Evolutionary conservation across 2,329 filamentous ascomycete genomes (phyloP).

Genomic region (Dactylellina leptospora): DNA sequence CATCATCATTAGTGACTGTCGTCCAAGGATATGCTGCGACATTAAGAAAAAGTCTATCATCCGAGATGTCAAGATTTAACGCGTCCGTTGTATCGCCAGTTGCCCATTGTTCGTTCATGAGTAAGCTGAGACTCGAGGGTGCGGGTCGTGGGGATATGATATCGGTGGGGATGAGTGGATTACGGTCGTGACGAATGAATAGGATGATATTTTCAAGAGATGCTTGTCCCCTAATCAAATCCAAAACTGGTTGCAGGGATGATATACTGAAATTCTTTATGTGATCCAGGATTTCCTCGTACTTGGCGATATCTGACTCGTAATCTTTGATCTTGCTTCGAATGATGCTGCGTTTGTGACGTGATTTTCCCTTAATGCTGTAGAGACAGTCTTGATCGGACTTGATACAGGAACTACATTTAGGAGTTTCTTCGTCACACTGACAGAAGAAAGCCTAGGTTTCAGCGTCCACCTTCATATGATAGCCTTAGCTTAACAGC

Average conservation of each 20-base stretch:
- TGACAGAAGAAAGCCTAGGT: too few species aligned
- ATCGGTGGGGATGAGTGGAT: slow-evolving; percentile 19
- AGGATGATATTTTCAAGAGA: slow-evolving; percentile 40
- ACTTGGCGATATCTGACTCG: slow-evolving; percentile 37
- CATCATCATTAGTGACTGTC: slow-evolving; percentile 29
- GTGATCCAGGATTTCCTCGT: slow-evolving; percentile 33
- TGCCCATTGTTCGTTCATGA: slow-evolving; percentile 42
- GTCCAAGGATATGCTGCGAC: slow-evolving; percentile 39
- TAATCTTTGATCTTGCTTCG: slow-evolving; percentile 40
- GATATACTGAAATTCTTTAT: slow-evolving; percentile 31
- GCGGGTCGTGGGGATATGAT: slow-evolving; percentile 33
- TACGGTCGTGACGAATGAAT: slow-evolving; percentile 36
- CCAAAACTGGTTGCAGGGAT: slow-evolving; percentile 23
- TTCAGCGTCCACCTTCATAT: too few species aligned
- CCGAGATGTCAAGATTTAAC: slow-evolving; percentile 10
- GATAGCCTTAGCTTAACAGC: too few species aligned
- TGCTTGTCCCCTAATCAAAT: slow-evolving; percentile 38
- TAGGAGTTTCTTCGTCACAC: slow-evolving; percentile 35
- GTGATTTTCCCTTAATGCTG: slow-evolving; percentile 19
- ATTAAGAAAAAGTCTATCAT: slow-evolving; percentile 34
- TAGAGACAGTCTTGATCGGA: slow-evolving; percentile 33
- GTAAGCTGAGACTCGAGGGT: slow-evolving; percentile 28
- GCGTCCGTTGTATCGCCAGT: neutral
- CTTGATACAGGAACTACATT: slow-evolving; percentile 29
- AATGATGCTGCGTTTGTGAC: slow-evolving; percentile 25